phyloP scores from a whole-genome alignment of 495 filamentous ascomycete genomes.

The Aspergillus campestris region DNA sequence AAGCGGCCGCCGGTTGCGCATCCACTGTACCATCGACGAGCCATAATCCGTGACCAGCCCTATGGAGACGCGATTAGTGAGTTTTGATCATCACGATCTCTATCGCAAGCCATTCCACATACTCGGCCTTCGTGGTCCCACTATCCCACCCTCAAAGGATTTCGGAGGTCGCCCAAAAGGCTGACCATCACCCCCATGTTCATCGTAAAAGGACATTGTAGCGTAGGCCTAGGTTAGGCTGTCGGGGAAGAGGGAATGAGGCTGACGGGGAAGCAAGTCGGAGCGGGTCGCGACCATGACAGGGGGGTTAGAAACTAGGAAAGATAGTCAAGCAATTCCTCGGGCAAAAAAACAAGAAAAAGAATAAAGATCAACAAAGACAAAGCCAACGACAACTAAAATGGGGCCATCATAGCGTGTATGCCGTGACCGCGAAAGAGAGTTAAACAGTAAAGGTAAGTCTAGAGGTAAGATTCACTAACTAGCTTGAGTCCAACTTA shows the following conservation, averaged over 20 bases:
- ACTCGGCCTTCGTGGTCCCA: slow-evolving; percentile 37
- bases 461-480: not conserved
- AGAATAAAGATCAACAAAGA: too few relatives aligned
- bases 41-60: slow-evolving; percentile 90
- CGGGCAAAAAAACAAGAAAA: too few relatives aligned
- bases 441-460: not conserved
- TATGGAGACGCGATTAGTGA: slow-evolving; percentile 2
- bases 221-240: slow-evolving; percentile 1
- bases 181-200: slow-evolving; percentile 29
- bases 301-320: not conserved
- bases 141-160: slow-evolving; percentile 29
- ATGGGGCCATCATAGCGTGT: slow-evolving; percentile 5
- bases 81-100: too few relatives aligned
- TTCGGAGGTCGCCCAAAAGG: slow-evolving; percentile 25
- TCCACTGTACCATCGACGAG: slow-evolving; percentile 85
- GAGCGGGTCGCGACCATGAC: slow-evolving; percentile 2
- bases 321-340: not conserved
- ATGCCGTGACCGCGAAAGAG: not conserved
- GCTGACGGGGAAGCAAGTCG: not conserved
- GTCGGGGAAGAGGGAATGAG: slow-evolving; percentile 2
- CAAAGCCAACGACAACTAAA: not conserved
- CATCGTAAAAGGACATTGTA: slow-evolving; percentile 38
- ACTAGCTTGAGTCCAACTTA: too few relatives aligned
- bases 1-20: slow-evolving; percentile 71
- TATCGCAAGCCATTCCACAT: slow-evolving; percentile 9